Evolutionary conservation across 2,329 filamentous ascomycete species (phyloP), one percentile per base, ranked within the genome.

Genomic region (Stagonosporopsis chrysanthemi): DNA sequence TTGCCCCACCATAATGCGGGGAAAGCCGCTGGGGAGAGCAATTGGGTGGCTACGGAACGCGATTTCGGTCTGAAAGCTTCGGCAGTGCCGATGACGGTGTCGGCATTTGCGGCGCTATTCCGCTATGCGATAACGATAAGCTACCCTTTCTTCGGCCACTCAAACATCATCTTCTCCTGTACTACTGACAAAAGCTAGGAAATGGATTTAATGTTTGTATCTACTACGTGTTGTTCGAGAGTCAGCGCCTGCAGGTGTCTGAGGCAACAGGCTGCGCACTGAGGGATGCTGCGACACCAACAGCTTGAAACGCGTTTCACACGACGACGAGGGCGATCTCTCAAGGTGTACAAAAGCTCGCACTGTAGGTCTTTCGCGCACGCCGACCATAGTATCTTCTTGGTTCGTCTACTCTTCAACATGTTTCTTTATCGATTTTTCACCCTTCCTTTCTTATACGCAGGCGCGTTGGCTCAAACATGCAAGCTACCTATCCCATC

Each of bases 251-350:
- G 15, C 35, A 26, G 19, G 24, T 41, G 17, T 48, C 48, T 52
- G 48, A 52, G 54, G 54, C 54, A 52, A 24, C 43, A 39, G 33
- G 38, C 23, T 39, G 48, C 43, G 22, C 41, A n/a, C 17, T 31
- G 26, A 12, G 42, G 42, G 47, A 48, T 38, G 44, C 50, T 58
- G 55, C 49, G 55, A 58, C 55, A 53, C n/a, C 31, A 57, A 41
- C 43, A 49, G 54, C 49, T 19, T 53, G 55, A 53, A 58, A 53
- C 55, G 55, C 50, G 55, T 58, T 58, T 58, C 55, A 58, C 28
- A n/a, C 33, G 44, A 28, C 4, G 6, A 24, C 24, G 47, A 24
- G 43, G 33, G 44, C 24, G 12, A 15, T 24, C 31, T 23, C 31
- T 12, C 26, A 26, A 23, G 42, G 7, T 17, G 39, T 52, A 57